Evolutionary conservation across 2,329 filamentous ascomycete species (phyloP).

Genomic region (Colletotrichum higginsianum): DNA sequence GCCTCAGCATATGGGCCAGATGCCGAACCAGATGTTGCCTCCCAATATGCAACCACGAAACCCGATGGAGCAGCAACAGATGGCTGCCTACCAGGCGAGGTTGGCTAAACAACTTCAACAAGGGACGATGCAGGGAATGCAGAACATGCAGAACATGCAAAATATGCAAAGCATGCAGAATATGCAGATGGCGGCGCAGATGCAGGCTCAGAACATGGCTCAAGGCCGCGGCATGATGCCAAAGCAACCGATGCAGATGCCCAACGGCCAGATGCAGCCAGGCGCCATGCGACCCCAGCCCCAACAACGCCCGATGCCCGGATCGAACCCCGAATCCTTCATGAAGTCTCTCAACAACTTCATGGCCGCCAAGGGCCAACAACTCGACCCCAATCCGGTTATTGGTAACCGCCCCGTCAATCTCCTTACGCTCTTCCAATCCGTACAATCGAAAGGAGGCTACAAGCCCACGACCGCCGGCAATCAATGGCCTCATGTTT

Average conservation of each 20-base stretch:
- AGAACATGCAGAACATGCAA: conserved; percentile 55
- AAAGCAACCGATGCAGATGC: conserved; percentile 65
- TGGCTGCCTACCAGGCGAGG: conserved; percentile 86
- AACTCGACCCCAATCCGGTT: conserved; percentile 81
- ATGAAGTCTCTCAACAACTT: conserved; percentile 84
- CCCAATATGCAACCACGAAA: conserved; percentile 62
- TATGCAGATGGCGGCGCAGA: conserved; percentile 66
- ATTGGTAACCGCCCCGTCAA: conserved; percentile 82
- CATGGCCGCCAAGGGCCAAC: conserved; percentile 81
- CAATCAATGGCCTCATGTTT: conserved; percentile 82
- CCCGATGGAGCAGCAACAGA: conserved; percentile 80
- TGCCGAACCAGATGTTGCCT: conserved; percentile 52
- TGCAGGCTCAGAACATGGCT: conserved; percentile 61
- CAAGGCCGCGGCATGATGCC: conserved; percentile 67
- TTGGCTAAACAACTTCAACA: conserved; percentile 83
- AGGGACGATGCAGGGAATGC: conserved; percentile 61
- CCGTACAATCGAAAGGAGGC: conserved; percentile 81
- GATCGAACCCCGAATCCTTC: conserved; percentile 75
- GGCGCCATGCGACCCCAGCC: conserved; percentile 65
- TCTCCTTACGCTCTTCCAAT: conserved; percentile 82
- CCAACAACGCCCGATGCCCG: conserved; percentile 54
- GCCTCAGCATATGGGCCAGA: conserved; percentile 55
- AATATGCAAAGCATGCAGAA: conserved; percentile 62
- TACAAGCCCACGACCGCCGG: conserved; percentile 79
- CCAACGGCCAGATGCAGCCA: conserved; percentile 71